Conservation (phyloP, 768 basidiomycete genomes). For the Suillus weaverae region DNA sequence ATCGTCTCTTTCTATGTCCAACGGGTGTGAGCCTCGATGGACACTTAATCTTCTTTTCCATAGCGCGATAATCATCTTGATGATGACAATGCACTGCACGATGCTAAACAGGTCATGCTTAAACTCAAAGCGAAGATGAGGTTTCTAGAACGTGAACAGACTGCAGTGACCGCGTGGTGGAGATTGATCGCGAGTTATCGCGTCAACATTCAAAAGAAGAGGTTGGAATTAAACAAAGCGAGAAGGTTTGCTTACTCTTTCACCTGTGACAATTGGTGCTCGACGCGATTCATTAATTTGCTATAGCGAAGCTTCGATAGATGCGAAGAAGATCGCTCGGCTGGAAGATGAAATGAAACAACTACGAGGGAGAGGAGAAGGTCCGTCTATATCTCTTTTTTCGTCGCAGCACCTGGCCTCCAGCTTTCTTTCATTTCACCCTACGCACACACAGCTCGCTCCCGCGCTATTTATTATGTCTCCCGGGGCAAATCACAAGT, state of each 20-base stretch:
- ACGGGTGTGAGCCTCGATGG: neutral
- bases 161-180: constrained; percentile 6
- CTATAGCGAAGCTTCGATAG: neutral
- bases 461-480: too few species aligned
- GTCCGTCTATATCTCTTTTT: too few species aligned
- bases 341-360: constrained; percentile 4
- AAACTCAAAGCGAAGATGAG: neutral
- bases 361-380: too few species aligned
- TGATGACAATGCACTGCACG: neutral
- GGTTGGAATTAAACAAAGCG: neutral
- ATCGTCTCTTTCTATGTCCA: neutral
- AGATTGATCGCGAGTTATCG: neutral
- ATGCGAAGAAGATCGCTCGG: neutral
- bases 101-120: neutral
- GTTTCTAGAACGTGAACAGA: constrained; percentile 6
- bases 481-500: too few species aligned
- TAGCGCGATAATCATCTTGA: constrained; percentile 7
- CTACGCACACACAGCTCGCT: too few species aligned
- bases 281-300: neutral
- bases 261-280: neutral
- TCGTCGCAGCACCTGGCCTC: too few species aligned
- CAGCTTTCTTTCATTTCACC: too few species aligned
- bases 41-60: neutral
- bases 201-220: constrained; percentile 6
- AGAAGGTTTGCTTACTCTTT: constrained; percentile 1